These are phyloP conservation scores for Podospora australis DNA, from an alignment of 495 filamentous ascomycete species.

Conservation along the genomic window DNA sequence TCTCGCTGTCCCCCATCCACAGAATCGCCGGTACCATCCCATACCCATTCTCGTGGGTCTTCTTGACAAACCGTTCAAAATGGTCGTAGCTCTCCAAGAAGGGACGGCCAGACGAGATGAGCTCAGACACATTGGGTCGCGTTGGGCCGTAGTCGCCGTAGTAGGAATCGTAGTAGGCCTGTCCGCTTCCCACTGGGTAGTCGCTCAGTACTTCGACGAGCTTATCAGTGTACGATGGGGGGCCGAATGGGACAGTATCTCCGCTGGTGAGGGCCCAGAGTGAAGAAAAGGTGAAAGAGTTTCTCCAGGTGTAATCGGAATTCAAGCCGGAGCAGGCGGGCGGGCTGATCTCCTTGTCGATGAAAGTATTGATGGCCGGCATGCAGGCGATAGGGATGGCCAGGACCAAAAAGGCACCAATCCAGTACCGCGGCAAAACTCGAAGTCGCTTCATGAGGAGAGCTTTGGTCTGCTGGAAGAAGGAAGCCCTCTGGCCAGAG, in stretches of 20 bases:
- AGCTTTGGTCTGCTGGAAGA: conserved; percentile 12
- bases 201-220: not conserved
- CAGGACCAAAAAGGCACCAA: conserved; percentile 12
- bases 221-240: not conserved
- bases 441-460: conserved; percentile 15
- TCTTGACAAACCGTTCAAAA: no score
- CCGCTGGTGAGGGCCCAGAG: no score
- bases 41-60: no score
- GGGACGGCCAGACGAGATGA: no score
- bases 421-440: conserved; percentile 17
- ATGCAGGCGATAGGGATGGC: conserved; percentile 16
- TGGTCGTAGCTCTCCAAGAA: no score
- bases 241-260: conserved; percentile 1
- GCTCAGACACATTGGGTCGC: no score
- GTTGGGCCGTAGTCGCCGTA: no score
- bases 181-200: no score
- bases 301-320: no score
- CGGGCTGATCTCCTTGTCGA: not conserved
- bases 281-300: no score
- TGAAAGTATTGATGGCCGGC: conserved; percentile 14
- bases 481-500: conserved; percentile 10
- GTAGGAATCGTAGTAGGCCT: no score
- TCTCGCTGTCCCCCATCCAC: not conserved
- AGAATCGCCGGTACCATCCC: not conserved
- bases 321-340: no score